Conservation (phyloP, 371 early-diverging fungal genomes). For the Rhizopus stolonifer region DNA sequence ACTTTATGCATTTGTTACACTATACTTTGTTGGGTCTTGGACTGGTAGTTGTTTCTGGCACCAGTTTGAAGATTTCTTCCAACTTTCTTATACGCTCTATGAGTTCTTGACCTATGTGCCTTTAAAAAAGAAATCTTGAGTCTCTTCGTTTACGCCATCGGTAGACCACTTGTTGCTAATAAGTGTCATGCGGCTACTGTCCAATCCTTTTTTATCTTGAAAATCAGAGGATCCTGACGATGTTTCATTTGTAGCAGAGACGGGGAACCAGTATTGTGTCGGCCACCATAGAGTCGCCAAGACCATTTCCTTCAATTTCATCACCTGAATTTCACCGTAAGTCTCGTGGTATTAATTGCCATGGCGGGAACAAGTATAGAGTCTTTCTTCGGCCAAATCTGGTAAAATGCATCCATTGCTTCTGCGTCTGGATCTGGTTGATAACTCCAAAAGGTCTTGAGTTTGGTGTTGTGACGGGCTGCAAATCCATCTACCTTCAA, state of each 20-base stretch:
- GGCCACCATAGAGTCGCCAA: conserved; percentile 27
- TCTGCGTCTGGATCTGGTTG: neutral
- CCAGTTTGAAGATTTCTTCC: neutral
- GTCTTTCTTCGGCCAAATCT: conserved; percentile 2
- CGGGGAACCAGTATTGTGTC: conserved; percentile 18
- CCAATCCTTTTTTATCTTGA: neutral
- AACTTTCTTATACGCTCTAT: conserved; percentile 1
- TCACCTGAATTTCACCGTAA: neutral
- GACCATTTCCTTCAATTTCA: conserved; percentile 7
- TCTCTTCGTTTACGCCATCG: neutral
- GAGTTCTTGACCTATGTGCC: neutral
- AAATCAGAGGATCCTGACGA: conserved; percentile 3
- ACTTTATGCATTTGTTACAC: neutral
- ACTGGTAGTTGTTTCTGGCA: no score
- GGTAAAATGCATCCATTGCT: conserved; percentile 7
- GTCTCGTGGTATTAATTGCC: conserved; percentile 8
- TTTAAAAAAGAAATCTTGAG: neutral
- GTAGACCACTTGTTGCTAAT: no score
- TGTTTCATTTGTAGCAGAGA: neutral
- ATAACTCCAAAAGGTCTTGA: no score
- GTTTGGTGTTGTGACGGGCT: conserved; percentile 1
- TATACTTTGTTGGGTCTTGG: neutral
- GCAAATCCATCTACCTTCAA: no score
- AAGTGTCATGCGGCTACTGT: neutral
- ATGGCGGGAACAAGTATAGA: conserved; percentile 5